Evolutionary conservation across 2,329 filamentous ascomycete genomes (phyloP), one percentile per base, ranked within the genome.

Genomic region (Onygenales sp.): DNA sequence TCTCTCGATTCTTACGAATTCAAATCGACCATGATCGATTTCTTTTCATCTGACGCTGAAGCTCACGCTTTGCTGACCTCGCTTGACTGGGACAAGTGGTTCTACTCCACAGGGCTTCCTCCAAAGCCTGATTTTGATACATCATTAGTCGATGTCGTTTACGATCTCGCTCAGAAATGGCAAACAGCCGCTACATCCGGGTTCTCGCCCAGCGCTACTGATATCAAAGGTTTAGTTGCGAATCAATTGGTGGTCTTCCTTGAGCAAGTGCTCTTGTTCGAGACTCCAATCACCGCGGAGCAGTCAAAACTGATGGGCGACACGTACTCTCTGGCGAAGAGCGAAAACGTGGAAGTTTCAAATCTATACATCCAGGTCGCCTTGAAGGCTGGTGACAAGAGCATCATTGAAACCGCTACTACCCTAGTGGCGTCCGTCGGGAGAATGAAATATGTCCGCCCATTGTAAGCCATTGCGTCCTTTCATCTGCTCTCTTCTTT

Each of bases 391-490:
- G 81, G 83, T 54, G 87, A 90, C 62, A 70, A 78, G 50, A 80
- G 77, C 54, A 81, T 86, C 39, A 89, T 92, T 63, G 67, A 81
- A 55, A 84, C 85, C 1, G 82, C 89, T 0, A 83, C 86, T 1
- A 81, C 87, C 55, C 75, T 96, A 53, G 75, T 97, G 41, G 87
- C 88, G 35, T 78, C 79, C 51, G 90, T 96, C 27, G 93, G 93
- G 10, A 78, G 93, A 54, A 97, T 98, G 93, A 97, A 97, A 79
- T 97, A 92, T 70, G 92, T 97, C 55, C 78, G 92, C 47, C 89
- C 92, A 21, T 72, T 97, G 64, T 96, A 67, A 65, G 69, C 60
- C 41, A 27, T 10, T 5, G 8, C 10, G 32, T 33, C 10, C 3
- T 50, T 44, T 38, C 9, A 10, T 31, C 17, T 36, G 10, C 47